Base-by-base conservation (phyloP, 495 filamentous ascomycete species). In the Neurospora tetrasperma region DNA sequence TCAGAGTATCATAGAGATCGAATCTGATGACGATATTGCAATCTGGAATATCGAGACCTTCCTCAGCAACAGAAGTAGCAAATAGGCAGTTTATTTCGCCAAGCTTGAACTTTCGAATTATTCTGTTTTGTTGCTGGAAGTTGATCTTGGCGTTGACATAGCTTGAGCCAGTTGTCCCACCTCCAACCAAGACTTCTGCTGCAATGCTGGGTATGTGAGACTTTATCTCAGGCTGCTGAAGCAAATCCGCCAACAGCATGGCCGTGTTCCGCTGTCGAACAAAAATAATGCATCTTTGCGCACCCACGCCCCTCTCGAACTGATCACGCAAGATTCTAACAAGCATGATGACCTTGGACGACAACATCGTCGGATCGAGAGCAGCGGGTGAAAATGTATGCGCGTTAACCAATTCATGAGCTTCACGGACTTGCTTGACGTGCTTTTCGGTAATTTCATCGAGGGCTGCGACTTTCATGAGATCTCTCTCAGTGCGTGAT, bases 41-140 rank as follows among this genome's bases (percentile, higher is more conserved):
- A 75, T 97, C 93, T 0, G 95, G 94, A 62, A 98, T 94, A 81
- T 99, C 96, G 42, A 99, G 88, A 6, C 96, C 96, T 81, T 99
- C 96, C 80, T 99, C 96, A 3, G 92, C 96, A 5, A 98, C 92
- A 1, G 93, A 94, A 5, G 96, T 98, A 43, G 94, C 91, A 79
- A 98, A 91, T 70, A 99, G 84, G 76, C 95, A 98, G 78, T 98
- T 98, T 16, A 97, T 73, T 18, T 90, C 88, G 27, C 94, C 93
- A 69, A 87, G 89, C 74, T 92, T 88, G 79, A 99, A 98, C 71
- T 88, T 90, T 71, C 88, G 83, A 72, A 97, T 85, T 0, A 90
- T 91, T 62, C 92, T 75, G 73, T 97, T 88, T 77, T 98, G 95
- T 62, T 92, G 85, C 16, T 89, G 86, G 71, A 93, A 89, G 2